Percentiles rank a stretch among this genome's conserved stretches.
Evolutionary conservation across 805 yeast species (phyloP).

Genomic region (Pichia gijzeniarum): DNA sequence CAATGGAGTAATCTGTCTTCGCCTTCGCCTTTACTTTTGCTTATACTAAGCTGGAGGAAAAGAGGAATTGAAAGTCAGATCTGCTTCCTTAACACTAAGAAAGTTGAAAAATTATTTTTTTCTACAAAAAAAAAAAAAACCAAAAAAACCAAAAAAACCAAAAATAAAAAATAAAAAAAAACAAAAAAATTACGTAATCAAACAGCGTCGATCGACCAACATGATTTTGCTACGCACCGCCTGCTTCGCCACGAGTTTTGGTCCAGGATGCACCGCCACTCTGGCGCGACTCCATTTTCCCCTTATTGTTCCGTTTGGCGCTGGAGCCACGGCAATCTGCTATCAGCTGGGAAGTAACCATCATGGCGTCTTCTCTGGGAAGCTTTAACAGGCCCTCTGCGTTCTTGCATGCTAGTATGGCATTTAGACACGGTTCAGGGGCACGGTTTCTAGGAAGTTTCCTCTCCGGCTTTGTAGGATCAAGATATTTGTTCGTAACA

Average conservation of each 20-base stretch:
- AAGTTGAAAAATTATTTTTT: slow-evolving; percentile 2
- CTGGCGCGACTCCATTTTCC: slow-evolving; percentile 47
- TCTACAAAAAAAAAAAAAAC: slow-evolving; percentile 1
- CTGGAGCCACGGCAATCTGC: slow-evolving; percentile 5
- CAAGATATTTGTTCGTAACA: slow-evolving; percentile 63
- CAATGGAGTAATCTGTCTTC: no score
- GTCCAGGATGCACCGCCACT: slow-evolving; percentile 80
- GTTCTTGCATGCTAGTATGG: slow-evolving; percentile 34
- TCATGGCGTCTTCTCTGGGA: background rate
- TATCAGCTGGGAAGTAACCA: slow-evolving; percentile 8
- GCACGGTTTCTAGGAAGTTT: slow-evolving; percentile 43
- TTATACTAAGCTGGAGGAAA: background rate
- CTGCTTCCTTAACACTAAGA: no score
- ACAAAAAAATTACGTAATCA: background rate
- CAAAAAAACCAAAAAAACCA: background rate
- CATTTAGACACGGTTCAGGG: slow-evolving; percentile 33
- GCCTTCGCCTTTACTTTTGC: no score
- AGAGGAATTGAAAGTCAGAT: background rate
- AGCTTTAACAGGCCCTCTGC: slow-evolving; percentile 1
- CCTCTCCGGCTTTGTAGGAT: slow-evolving; percentile 26
- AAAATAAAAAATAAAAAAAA: background rate
- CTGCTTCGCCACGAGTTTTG: slow-evolving; percentile 69
- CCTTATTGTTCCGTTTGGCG: background rate
- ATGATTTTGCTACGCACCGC: no score
- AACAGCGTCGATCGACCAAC: background rate